Percentiles rank a stretch among this genome's conserved stretches.
Evolutionary conservation across 75 land plant genomes (phyloP).

Genomic region (Chamaecyparis obtusa): DNA sequence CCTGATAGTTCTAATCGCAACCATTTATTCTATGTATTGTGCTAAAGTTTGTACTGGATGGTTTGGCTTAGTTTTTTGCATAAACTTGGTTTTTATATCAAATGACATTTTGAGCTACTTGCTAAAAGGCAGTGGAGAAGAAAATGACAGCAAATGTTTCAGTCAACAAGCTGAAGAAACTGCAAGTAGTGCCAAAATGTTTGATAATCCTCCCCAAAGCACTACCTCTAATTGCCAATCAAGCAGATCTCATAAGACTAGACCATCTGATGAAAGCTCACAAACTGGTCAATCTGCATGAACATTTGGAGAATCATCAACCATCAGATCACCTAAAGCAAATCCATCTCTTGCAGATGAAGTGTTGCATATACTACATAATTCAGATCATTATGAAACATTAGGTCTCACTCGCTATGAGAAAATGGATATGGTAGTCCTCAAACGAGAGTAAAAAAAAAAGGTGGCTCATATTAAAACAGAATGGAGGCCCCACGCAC

Average conservation of each 20-base stretch:
- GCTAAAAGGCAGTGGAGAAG: constrained; percentile 38
- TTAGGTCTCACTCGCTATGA: constrained; percentile 72
- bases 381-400: constrained; percentile 81
- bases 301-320: constrained; percentile 8
- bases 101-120: constrained; percentile 63
- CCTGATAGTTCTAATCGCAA: constrained; percentile 57
- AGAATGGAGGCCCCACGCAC: too few relatives aligned
- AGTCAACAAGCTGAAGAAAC: constrained; percentile 31
- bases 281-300: constrained; percentile 4
- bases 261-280: constrained; percentile 30
- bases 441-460: constrained; percentile 83
- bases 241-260: constrained; percentile 34
- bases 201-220: constrained; percentile 17
- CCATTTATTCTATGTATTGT: constrained; percentile 67
- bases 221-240: constrained; percentile 28
- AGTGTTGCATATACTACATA: constrained; percentile 65
- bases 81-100: constrained; percentile 79
- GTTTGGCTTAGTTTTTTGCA: constrained; percentile 63
- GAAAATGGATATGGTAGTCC: constrained; percentile 41
- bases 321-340: not conserved
- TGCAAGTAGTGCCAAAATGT: constrained; percentile 3
- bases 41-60: constrained; percentile 73
- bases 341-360: constrained; percentile 48
- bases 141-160: constrained; percentile 20
- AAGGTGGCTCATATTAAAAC: too few relatives aligned